phyloP scores from a whole-genome alignment of 495 filamentous ascomycete species.

The Xylaria grammica region DNA sequence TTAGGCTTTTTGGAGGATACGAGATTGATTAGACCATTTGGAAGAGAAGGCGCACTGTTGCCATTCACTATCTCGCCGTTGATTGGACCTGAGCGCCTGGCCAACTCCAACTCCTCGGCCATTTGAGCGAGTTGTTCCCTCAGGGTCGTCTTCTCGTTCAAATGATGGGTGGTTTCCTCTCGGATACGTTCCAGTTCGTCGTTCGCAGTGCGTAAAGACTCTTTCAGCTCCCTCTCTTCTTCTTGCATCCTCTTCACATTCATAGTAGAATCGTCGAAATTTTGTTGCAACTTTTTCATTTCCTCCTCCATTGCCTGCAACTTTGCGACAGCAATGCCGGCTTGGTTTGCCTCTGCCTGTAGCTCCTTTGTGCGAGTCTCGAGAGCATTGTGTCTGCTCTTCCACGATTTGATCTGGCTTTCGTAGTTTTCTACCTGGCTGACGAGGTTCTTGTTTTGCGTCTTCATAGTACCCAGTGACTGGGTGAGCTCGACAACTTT shows the following conservation, averaged over 20 bases:
- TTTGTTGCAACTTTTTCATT: conserved; percentile 87
- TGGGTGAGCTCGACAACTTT: conserved; percentile 99
- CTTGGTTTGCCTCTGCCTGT: conserved; percentile 95
- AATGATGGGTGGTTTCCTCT: conserved; percentile 69
- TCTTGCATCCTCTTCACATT: conserved; percentile 94
- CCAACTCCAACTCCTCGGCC: conserved; percentile 89
- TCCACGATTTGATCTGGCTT: conserved; percentile 92
- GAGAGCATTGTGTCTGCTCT: conserved; percentile 86
- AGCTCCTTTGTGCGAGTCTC: conserved; percentile 91
- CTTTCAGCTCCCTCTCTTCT: conserved; percentile 81
- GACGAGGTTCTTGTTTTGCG: conserved; percentile 86
- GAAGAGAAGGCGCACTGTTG: conserved; percentile 53
- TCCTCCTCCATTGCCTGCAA: conserved; percentile 89
- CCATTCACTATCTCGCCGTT: conserved; percentile 80
- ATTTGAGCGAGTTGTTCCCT: conserved; percentile 87
- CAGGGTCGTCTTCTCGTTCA: conserved; percentile 81
- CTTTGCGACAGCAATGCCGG: conserved; percentile 89
- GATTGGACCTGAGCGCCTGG: conserved; percentile 66
- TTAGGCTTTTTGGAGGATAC: conserved; percentile 98
- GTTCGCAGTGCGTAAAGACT: conserved; percentile 74
- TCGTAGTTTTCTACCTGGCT: conserved; percentile 96
- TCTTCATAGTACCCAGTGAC: conserved; percentile 86
- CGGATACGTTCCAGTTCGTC: conserved; percentile 78
- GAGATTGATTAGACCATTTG: conserved; percentile 88
- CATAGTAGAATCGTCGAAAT: conserved; percentile 80